Percentiles rank a stretch among this genome's conserved stretches.
These are phyloP conservation scores for Talaromyces sp. DNA, from an alignment of 2,329 filamentous ascomycete species.

Conservation along the genomic window DNA sequence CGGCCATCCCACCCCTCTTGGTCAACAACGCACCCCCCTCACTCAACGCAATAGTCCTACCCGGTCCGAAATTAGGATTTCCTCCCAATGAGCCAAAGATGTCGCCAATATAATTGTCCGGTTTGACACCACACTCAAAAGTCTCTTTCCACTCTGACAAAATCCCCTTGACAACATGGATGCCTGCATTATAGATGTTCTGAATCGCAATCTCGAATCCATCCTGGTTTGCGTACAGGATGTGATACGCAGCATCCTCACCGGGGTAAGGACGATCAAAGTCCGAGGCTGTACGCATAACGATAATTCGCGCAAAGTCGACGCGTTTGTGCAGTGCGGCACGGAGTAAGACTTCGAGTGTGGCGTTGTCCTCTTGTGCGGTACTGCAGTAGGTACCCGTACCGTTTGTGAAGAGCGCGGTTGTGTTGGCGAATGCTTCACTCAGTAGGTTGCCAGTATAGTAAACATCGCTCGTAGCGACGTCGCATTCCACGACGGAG, in stretches of 20 bases:
- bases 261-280: conserved; percentile 68
- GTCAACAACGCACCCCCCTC: conserved; percentile 25
- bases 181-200: conserved; percentile 67
- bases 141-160: conserved; percentile 59
- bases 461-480: conserved; percentile 70
- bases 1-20: background rate
- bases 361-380: conserved; percentile 71
- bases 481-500: conserved; percentile 63
- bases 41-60: conserved; percentile 23
- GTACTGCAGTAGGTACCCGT: conserved; percentile 67
- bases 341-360: conserved; percentile 64
- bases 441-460: conserved; percentile 62
- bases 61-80: conserved; percentile 61
- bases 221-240: conserved; percentile 61
- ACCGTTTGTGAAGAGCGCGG: conserved; percentile 64
- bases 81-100: conserved; percentile 66
- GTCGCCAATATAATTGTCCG: conserved; percentile 68
- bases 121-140: conserved; percentile 57
- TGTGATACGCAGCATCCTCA: conserved; percentile 57
- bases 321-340: conserved; percentile 57
- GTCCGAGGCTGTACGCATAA: conserved; percentile 68
- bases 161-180: conserved; percentile 65
- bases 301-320: conserved; percentile 66
- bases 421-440: conserved; percentile 65
- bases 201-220: conserved; percentile 62